Percentiles rank a stretch among this genome's conserved stretches.
Evolutionary conservation across 1,284 basidiomycete genomes (phyloP).

Genomic region (Boletus smithii): DNA sequence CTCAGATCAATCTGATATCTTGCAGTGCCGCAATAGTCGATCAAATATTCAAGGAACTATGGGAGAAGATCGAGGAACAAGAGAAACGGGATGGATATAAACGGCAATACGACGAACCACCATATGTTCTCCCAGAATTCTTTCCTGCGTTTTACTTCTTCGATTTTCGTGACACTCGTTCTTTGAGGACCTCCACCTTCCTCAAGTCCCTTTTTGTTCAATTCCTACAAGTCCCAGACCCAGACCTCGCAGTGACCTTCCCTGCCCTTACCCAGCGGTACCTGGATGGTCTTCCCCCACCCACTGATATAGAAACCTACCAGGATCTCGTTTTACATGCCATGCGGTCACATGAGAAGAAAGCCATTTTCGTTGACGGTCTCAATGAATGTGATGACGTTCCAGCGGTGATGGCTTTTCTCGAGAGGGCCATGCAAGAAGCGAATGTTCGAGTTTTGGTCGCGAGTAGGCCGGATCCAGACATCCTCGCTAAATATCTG

Average conservation of each 20-base stretch:
- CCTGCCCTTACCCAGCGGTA: slow-evolving; percentile 18
- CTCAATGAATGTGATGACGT: slow-evolving; percentile 30
- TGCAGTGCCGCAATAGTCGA: slow-evolving; percentile 27
- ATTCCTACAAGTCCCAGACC: slow-evolving; percentile 27
- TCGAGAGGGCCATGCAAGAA: slow-evolving; percentile 25
- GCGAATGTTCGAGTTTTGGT: slow-evolving; percentile 24
- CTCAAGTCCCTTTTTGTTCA: slow-evolving; percentile 28
- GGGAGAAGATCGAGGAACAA: slow-evolving; percentile 25
- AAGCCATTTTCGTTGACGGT: slow-evolving; percentile 24
- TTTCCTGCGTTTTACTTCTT: slow-evolving; percentile 31
- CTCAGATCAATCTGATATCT: slow-evolving; percentile 6
- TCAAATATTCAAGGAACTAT: slow-evolving; percentile 25
- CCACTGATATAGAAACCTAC: slow-evolving; percentile 12
- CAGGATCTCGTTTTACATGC: slow-evolving; percentile 25
- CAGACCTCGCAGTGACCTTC: slow-evolving; percentile 19
- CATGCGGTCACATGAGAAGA: slow-evolving; percentile 26
- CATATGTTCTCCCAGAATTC: slow-evolving; percentile 24
- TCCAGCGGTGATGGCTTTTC: slow-evolving; percentile 20
- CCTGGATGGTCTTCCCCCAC: slow-evolving; percentile 20
- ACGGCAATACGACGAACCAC: slow-evolving; percentile 18
- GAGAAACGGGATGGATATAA: slow-evolving; percentile 19
- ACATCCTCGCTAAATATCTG: slow-evolving; percentile 18
- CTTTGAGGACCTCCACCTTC: slow-evolving; percentile 17
- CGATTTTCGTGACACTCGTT: slow-evolving; percentile 29
- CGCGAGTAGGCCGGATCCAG: slow-evolving; percentile 24